These are phyloP conservation scores for Diplodia intermedia DNA, from an alignment of 2,329 filamentous ascomycete species.

Conservation along the genomic window DNA sequence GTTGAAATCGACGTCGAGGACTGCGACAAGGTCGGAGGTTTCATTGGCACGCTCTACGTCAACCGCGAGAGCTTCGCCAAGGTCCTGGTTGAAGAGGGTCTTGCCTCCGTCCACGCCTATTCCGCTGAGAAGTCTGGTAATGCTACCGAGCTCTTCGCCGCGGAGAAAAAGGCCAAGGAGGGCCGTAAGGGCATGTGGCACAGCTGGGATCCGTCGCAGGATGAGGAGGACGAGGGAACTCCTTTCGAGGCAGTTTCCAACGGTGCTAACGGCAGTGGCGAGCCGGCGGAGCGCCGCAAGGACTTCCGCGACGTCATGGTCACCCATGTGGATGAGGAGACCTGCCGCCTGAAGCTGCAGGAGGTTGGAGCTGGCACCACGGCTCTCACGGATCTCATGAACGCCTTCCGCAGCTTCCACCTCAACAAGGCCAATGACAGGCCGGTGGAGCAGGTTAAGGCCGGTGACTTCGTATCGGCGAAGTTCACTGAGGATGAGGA, in stretches of 20 bases:
- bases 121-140: conserved; percentile 96
- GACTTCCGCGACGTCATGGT: conserved; percentile 95
- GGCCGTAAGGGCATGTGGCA: conserved; percentile 88
- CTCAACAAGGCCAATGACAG: conserved; percentile 80
- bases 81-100: conserved; percentile 88
- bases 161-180: conserved; percentile 89
- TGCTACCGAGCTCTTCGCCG: conserved; percentile 82
- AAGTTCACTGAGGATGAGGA: conserved; percentile 87
- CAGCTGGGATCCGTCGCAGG: conserved; percentile 90
- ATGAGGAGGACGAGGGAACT: conserved; percentile 66
- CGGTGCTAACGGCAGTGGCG: conserved; percentile 57
- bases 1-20: conserved; percentile 95
- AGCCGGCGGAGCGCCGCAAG: conserved; percentile 69
- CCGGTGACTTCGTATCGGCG: conserved; percentile 88
- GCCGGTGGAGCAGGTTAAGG: conserved; percentile 79
- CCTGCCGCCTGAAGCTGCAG: conserved; percentile 86
- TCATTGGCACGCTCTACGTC: conserved; percentile 93
- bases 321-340: conserved; percentile 82
- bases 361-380: conserved; percentile 86
- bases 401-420: conserved; percentile 89
- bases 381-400: conserved; percentile 87
- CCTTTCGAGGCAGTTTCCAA: conserved; percentile 54
- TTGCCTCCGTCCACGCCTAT: conserved; percentile 91
- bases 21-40: conserved; percentile 94
- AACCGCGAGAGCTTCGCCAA: conserved; percentile 97